Conservation (phyloP, 2,329 filamentous ascomycete species). For the Nemania abortiva region DNA sequence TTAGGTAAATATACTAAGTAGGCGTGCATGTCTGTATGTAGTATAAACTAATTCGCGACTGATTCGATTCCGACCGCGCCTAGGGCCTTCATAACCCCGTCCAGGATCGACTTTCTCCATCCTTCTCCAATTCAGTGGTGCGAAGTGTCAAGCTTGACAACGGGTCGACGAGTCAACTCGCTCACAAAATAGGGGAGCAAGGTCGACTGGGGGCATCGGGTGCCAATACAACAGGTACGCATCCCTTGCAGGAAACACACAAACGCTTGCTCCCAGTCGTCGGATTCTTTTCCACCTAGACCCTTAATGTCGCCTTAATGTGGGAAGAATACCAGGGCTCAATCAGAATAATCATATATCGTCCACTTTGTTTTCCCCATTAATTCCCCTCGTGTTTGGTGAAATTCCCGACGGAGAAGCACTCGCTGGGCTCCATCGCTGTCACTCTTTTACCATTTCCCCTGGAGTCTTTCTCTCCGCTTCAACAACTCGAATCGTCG, state of each 20-base stretch:
- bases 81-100: constrained; percentile 18
- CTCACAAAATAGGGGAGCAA: constrained; percentile 37
- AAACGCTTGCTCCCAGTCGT: constrained; percentile 30
- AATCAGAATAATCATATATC: constrained; percentile 30
- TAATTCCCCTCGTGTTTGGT: constrained; percentile 21
- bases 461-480: neutral
- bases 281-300: constrained; percentile 17
- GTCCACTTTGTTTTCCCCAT: constrained; percentile 26
- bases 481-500: constrained; percentile 1
- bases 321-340: constrained; percentile 28
- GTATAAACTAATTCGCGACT: constrained; percentile 7
- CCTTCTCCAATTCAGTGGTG: constrained; percentile 25
- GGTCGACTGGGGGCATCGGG: constrained; percentile 35
- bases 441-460: constrained; percentile 11
- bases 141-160: constrained; percentile 31
- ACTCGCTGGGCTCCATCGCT: constrained; percentile 2
- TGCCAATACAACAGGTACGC: constrained; percentile 28
- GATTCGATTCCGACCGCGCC: constrained; percentile 20
- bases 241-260: constrained; percentile 31
- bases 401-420: constrained; percentile 21
- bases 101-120: constrained; percentile 25
- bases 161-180: constrained; percentile 28
- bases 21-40: neutral
- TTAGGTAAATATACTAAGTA: neutral
- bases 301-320: constrained; percentile 24